Conservation (phyloP, 176 grass and related monocot species). For the Elaeis guineensis region DNA sequence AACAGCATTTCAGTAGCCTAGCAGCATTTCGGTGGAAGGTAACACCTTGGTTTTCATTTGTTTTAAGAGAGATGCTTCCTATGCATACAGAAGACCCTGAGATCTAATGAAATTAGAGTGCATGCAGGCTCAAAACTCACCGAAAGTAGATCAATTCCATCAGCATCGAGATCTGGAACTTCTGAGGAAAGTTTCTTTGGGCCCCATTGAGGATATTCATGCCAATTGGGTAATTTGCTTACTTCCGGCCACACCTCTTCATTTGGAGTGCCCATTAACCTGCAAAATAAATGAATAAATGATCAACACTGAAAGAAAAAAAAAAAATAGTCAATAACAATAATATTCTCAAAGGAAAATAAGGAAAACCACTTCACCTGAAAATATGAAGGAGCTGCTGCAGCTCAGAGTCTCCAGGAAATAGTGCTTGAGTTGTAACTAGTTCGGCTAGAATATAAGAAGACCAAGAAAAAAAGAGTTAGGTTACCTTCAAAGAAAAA, state of each 20-base stretch:
- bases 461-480: not conserved
- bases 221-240: constrained; percentile 75
- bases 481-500: no score
- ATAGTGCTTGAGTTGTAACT: constrained; percentile 60
- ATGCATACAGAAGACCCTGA: no score
- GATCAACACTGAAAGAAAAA: not conserved
- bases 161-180: constrained; percentile 47
- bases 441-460: constrained; percentile 57
- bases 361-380: constrained; percentile 32
- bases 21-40: no score
- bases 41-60: no score
- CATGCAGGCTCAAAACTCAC: constrained; percentile 27
- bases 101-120: no score
- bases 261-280: constrained; percentile 83
- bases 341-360: not conserved
- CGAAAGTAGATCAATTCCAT: constrained; percentile 67
- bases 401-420: constrained; percentile 78
- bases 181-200: constrained; percentile 31
- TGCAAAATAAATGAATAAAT: constrained; percentile 20
- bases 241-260: constrained; percentile 84
- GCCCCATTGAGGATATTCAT: constrained; percentile 87
- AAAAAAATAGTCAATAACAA: not conserved
- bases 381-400: constrained; percentile 97
- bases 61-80: no score
- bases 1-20: no score